phyloP scores from a whole-genome alignment of 768 basidiomycete genomes.

The Zangia roseola region DNA sequence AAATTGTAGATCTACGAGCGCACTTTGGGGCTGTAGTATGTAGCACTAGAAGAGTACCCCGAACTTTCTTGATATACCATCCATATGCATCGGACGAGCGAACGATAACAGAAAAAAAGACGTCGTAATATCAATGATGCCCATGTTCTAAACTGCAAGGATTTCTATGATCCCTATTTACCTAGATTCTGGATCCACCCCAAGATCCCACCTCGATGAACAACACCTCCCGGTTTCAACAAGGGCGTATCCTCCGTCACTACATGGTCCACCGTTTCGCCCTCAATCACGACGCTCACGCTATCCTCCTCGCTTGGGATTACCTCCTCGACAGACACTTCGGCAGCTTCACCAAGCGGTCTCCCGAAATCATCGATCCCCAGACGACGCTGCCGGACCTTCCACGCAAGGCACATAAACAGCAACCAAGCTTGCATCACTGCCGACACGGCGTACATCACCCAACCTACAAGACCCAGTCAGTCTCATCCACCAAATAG shows the following conservation, averaged over 20 bases:
- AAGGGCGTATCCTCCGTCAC: conserved; percentile 21
- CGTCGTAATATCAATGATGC: no score
- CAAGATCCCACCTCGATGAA: conserved; percentile 20
- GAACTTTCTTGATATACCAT: no score
- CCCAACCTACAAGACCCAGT: conserved; percentile 55
- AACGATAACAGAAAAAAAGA: no score
- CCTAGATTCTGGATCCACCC: conserved; percentile 24
- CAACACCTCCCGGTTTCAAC: conserved; percentile 21
- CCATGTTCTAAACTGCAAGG: no score
- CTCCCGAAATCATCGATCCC: conserved; percentile 90
- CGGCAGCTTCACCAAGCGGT: conserved; percentile 33
- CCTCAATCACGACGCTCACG: conserved; percentile 23
- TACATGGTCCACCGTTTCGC: conserved; percentile 5
- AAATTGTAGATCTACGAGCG: no score
- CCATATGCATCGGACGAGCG: no score
- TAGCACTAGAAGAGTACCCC: no score
- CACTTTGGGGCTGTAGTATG: no score
- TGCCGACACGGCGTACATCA: conserved; percentile 77
- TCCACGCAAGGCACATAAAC: conserved; percentile 85
- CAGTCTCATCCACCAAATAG: neutral
- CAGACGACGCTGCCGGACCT: conserved; percentile 67
- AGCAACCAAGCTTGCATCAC: conserved; percentile 82
- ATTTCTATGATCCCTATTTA: conserved; percentile 7
- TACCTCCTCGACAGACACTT: neutral
- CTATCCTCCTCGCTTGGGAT: conserved; percentile 4